These are phyloP conservation scores for Botryosphaeria dothidea DNA, from an alignment of 2,329 filamentous ascomycete species.

Conservation along the genomic window DNA sequence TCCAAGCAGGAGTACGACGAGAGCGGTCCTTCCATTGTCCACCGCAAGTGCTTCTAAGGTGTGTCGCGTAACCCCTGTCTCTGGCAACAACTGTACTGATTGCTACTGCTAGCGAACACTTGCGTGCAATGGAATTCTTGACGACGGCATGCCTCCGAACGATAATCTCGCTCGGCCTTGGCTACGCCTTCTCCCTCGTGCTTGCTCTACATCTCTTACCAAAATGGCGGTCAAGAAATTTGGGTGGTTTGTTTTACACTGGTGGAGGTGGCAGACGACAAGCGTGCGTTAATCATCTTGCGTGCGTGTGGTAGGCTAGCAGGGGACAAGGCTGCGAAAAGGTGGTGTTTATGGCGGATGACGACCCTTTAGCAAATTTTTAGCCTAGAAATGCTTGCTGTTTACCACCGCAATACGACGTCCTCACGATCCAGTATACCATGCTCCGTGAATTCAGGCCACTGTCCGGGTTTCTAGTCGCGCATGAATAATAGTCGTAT, in stretches of 20 bases:
- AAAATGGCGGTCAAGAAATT: slow-evolving; percentile 20
- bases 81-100: slow-evolving; percentile 8
- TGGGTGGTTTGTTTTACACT: slow-evolving; percentile 19
- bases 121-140: slow-evolving; percentile 9
- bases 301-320: slow-evolving; percentile 16
- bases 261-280: slow-evolving; percentile 12
- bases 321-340: slow-evolving; percentile 16
- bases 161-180: slow-evolving; percentile 13
- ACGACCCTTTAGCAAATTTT: slow-evolving; percentile 16
- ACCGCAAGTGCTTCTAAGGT: slow-evolving; percentile 99
- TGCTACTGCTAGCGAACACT: slow-evolving; percentile 28
- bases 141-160: slow-evolving; percentile 16
- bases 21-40: slow-evolving; percentile 97
- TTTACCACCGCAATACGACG: slow-evolving; percentile 16
- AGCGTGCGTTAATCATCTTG: slow-evolving; percentile 18
- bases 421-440: not conserved
- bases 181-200: slow-evolving; percentile 18
- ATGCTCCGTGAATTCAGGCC: not conserved
- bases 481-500: not conserved
- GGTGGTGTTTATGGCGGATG: slow-evolving; percentile 15
- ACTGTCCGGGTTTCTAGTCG: not conserved
- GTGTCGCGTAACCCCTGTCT: slow-evolving; percentile 26
- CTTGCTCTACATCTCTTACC: slow-evolving; percentile 19
- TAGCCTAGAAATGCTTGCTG: slow-evolving; percentile 18
- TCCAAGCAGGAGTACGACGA: slow-evolving; percentile 99